A percentile compares a stretch with the other conserved stretches of the same genome.
Evolutionary conservation across 441 rosid species (phyloP).

Genomic region (Aquilaria agallochum): DNA sequence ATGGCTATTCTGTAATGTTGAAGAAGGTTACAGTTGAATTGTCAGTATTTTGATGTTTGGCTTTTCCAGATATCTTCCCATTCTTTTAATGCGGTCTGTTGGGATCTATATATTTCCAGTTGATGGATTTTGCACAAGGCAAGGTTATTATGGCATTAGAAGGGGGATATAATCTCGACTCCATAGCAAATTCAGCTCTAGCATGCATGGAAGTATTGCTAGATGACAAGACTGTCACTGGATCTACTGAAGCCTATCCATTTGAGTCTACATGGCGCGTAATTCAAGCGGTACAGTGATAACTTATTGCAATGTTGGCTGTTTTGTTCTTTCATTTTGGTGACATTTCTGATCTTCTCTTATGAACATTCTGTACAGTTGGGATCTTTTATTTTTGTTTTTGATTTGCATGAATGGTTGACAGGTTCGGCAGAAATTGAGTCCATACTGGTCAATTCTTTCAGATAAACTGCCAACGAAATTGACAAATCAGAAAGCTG

Average conservation of each 20-base stretch:
- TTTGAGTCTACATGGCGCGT: conserved; percentile 89
- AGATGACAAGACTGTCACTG: conserved; percentile 40
- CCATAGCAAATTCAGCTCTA: conserved; percentile 77
- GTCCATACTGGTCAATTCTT: conserved; percentile 72
- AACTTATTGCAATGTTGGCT: conserved; percentile 9
- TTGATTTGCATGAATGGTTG: conserved; percentile 15
- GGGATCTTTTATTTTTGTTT: conserved; percentile 8
- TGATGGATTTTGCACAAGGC: conserved; percentile 82
- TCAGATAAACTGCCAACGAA: conserved; percentile 62
- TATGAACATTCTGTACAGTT: not conserved
- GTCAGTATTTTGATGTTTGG: not conserved
- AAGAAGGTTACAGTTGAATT: conserved; percentile 53
- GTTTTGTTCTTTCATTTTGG: conserved; percentile 3
- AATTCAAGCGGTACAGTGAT: conserved; percentile 56
- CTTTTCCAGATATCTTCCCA: too few species aligned
- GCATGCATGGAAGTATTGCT: conserved; percentile 89
- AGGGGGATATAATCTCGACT: conserved; percentile 93
- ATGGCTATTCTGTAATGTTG: conserved; percentile 82
- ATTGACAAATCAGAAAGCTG: conserved; percentile 51
- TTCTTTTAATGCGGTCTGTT: too few species aligned
- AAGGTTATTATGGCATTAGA: conserved; percentile 87
- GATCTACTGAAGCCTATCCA: conserved; percentile 67
- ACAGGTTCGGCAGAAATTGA: conserved; percentile 70
- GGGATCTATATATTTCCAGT: conserved; percentile 27
- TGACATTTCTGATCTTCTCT: not conserved